Conservation (phyloP, 225 moss, liverwort and hornwort genomes). For the Sphagnum tenellum region DNA sequence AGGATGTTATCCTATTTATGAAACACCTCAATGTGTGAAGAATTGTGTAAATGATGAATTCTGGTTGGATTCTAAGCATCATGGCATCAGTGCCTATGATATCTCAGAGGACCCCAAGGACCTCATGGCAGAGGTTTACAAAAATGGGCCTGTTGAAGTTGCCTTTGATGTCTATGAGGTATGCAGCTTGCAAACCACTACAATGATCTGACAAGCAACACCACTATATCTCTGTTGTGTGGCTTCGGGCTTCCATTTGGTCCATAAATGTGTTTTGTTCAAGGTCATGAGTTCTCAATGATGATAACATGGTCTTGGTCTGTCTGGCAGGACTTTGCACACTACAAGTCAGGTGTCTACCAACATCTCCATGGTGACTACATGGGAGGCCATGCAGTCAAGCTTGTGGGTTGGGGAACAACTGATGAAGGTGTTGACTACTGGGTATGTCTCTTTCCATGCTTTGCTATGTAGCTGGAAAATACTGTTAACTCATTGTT, state of each 20-base stretch:
- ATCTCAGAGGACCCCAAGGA: conserved; percentile 49
- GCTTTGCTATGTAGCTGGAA: no score
- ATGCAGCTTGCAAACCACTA: not conserved
- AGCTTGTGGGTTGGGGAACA: conserved; percentile 89
- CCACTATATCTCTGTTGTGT: no score
- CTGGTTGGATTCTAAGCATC: conserved; percentile 81
- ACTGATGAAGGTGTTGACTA: conserved; percentile 76
- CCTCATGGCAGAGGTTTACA: conserved; percentile 77
- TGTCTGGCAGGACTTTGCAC: conserved; percentile 59
- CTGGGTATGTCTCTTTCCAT: conserved; percentile 36
- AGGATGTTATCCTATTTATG: conserved; percentile 60
- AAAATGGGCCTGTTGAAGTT: conserved; percentile 81
- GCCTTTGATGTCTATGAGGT: conserved; percentile 77
- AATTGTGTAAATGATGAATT: conserved; percentile 76
- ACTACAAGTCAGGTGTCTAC: conserved; percentile 82
- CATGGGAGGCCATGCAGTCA: conserved; percentile 91
- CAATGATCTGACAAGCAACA: no score
- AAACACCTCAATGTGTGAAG: conserved; percentile 64
- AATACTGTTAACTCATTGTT: no score
- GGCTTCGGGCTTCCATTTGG: no score
- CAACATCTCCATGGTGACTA: conserved; percentile 63
- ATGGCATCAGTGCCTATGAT: conserved; percentile 58
- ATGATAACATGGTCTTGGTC: no score
- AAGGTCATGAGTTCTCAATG: no score
- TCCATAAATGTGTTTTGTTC: no score